These are phyloP conservation scores for Cornus suecica DNA, from an alignment of 148 eudicot species.

Conservation along the genomic window DNA sequence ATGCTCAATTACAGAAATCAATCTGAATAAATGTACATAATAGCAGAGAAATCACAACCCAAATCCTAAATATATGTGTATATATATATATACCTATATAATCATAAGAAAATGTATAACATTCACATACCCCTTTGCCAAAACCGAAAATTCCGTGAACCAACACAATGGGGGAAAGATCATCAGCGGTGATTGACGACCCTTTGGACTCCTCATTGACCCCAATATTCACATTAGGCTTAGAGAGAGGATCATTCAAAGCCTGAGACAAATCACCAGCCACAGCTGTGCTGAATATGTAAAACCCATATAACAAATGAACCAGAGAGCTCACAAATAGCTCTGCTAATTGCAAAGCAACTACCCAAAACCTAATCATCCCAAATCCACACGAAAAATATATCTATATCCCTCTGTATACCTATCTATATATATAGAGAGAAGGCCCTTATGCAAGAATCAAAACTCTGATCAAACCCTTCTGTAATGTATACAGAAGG, in stretches of 20 bases:
- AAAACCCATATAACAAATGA: conserved; percentile 78
- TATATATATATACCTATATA: no score
- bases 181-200: conserved; percentile 35
- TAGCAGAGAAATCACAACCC: background rate
- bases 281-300: conserved; percentile 76
- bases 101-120: background rate
- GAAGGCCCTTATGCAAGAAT: conserved; percentile 10
- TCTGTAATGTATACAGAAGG: conserved; percentile 1
- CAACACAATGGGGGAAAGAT: conserved; percentile 86
- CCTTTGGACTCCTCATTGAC: conserved; percentile 26
- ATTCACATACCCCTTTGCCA: conserved; percentile 79
- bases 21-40: background rate
- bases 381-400: background rate
- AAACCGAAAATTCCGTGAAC: conserved; percentile 95
- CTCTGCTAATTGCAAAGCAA: conserved; percentile 58
- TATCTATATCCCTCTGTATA: background rate
- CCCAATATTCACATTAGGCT: conserved; percentile 35
- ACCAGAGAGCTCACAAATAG: conserved; percentile 75
- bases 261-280: conserved; percentile 74
- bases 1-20: background rate
- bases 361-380: conserved; percentile 68
- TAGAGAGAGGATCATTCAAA: conserved; percentile 44
- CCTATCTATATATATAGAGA: background rate
- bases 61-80: background rate
- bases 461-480: conserved; percentile 18